Percentiles rank a stretch among this genome's conserved stretches.
These are phyloP conservation scores for Microbotryum violaceum DNA, from an alignment of 1,284 basidiomycete genomes.

Conservation along the genomic window DNA sequence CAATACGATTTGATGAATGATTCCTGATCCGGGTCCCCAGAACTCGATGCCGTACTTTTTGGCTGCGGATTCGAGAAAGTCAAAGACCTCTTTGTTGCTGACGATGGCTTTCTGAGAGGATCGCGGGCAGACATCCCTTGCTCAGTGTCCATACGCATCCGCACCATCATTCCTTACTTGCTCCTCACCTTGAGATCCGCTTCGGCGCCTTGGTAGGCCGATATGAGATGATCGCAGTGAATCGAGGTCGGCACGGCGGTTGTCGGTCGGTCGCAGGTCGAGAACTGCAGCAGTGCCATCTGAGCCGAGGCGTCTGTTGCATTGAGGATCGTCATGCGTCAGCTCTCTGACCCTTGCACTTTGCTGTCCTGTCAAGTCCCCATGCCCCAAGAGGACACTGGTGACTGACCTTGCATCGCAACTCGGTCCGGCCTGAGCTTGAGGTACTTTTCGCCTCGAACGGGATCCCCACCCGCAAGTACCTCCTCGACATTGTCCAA, in stretches of 20 bases:
- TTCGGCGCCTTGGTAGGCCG: constrained; percentile 62
- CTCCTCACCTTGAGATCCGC: constrained; percentile 63
- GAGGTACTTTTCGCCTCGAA: constrained; percentile 82
- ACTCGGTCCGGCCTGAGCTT: constrained; percentile 87
- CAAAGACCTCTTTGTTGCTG: constrained; percentile 93
- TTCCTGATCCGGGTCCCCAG: constrained; percentile 88
- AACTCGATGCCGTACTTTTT: constrained; percentile 75
- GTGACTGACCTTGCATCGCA: constrained; percentile 69
- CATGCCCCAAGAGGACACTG: neutral
- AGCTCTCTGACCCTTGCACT: neutral
- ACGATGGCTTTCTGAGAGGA: constrained; percentile 63
- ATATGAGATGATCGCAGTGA: constrained; percentile 91
- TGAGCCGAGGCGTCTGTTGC: constrained; percentile 82
- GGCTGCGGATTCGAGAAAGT: constrained; percentile 91
- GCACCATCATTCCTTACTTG: neutral
- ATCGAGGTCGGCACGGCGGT: constrained; percentile 80
- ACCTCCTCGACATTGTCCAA: constrained; percentile 66
- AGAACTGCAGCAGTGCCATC: constrained; percentile 90
- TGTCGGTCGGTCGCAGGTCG: constrained; percentile 83
- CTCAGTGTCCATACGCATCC: constrained; percentile 1
- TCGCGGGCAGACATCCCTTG: constrained; percentile 12
- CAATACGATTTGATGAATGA: constrained; percentile 92
- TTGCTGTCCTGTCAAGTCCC: neutral
- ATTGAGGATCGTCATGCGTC: neutral
- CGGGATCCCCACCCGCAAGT: constrained; percentile 55